These are phyloP conservation scores for Neoboletus subvelutipes DNA, from an alignment of 768 basidiomycete genomes.

Conservation along the genomic window DNA sequence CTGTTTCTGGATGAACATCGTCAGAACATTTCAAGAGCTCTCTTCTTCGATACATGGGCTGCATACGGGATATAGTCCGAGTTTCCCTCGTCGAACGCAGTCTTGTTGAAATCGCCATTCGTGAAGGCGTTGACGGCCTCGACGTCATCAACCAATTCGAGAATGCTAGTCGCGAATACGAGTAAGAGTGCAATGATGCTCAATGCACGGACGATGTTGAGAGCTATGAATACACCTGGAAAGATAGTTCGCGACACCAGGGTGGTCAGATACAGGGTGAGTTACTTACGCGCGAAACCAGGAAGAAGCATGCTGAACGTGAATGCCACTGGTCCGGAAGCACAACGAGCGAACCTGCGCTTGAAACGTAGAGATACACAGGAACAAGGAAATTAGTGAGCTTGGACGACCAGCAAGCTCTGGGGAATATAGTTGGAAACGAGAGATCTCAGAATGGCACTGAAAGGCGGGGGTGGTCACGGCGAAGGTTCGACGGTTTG, in stretches of 20 bases:
- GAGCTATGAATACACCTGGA: conserved; percentile 61
- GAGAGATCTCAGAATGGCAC: not conserved
- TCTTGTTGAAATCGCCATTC: conserved; percentile 37
- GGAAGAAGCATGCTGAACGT: conserved; percentile 23
- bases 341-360: conserved; percentile 22
- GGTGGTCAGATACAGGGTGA: not conserved
- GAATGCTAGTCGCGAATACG: conserved; percentile 74
- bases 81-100: conserved; percentile 45
- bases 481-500: not conserved
- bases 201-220: conserved; percentile 73
- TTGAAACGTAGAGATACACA: conserved; percentile 11
- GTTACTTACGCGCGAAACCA: conserved; percentile 29
- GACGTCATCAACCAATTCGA: conserved; percentile 74
- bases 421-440: not conserved
- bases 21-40: not conserved
- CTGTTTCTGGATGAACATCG: conserved; percentile 45
- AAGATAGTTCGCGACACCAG: not conserved
- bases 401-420: conserved; percentile 30
- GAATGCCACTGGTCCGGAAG: not conserved
- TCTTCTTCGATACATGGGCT: not conserved
- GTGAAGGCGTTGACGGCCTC: conserved; percentile 69
- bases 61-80: conserved; percentile 84
- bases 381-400: conserved; percentile 1
- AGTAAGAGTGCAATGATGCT: conserved; percentile 79
- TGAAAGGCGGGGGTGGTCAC: conserved; percentile 1